These are phyloP conservation scores for Yamadazyma dushanensis DNA, from an alignment of 1,139 yeast genomes.

Conservation along the genomic window DNA sequence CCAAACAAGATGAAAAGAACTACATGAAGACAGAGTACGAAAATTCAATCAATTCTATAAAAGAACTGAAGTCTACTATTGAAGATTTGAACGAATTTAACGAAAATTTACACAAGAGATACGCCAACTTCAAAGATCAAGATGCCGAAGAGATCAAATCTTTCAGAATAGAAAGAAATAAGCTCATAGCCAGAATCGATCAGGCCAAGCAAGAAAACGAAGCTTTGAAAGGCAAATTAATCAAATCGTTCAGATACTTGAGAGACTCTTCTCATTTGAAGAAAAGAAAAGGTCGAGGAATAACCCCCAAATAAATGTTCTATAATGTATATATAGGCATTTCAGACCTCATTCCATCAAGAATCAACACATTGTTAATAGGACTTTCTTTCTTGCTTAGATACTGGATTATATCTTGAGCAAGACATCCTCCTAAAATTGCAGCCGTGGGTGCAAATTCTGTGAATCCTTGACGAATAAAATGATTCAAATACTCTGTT, in stretches of 20 bases:
- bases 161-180: slow-evolving; percentile 25
- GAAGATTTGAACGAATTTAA: slow-evolving; percentile 27
- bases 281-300: slow-evolving; percentile 44
- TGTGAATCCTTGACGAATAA: slow-evolving; percentile 55
- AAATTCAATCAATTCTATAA: slow-evolving; percentile 56
- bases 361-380: slow-evolving; percentile 72
- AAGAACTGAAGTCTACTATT: slow-evolving; percentile 50
- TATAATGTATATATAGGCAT: slow-evolving; percentile 72
- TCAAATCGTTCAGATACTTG: slow-evolving; percentile 37
- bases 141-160: slow-evolving; percentile 24
- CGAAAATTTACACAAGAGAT: slow-evolving; percentile 20
- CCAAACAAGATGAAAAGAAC: slow-evolving; percentile 53
- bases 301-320: slow-evolving; percentile 30
- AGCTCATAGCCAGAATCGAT: slow-evolving; percentile 23
- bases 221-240: slow-evolving; percentile 29
- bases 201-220: slow-evolving; percentile 25
- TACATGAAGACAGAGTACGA: slow-evolving; percentile 68
- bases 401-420: slow-evolving; percentile 88
- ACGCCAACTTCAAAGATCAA: slow-evolving; percentile 28
- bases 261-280: slow-evolving; percentile 44
- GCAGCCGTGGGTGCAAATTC: slow-evolving; percentile 89
- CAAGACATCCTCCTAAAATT: slow-evolving; percentile 82
- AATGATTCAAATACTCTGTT: slow-evolving; percentile 36
- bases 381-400: slow-evolving; percentile 79
- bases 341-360: slow-evolving; percentile 69